These are phyloP conservation scores for Escallonia rubra DNA, from an alignment of 129 eudicot species.

Conservation along the genomic window DNA sequence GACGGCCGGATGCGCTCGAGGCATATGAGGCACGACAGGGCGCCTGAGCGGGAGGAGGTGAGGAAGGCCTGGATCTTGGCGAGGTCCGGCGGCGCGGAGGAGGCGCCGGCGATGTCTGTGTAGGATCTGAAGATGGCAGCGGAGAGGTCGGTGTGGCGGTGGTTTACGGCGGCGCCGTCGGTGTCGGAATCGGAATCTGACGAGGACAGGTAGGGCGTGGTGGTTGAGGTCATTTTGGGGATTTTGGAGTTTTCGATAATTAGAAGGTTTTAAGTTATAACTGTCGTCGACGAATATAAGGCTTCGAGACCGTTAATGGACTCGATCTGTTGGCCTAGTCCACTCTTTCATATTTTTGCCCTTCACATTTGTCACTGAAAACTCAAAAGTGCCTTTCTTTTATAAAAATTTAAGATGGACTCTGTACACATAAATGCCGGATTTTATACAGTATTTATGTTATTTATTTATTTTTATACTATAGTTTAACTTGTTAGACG, in stretches of 20 bases:
- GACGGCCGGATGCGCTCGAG: constrained; percentile 81
- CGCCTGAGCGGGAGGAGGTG: constrained; percentile 80
- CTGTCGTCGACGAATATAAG: no score
- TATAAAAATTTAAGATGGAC: no score
- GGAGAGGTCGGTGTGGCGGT: constrained; percentile 71
- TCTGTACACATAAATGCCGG: no score
- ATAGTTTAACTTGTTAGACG: no score
- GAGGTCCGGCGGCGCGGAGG: constrained; percentile 39
- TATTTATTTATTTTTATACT: no score
- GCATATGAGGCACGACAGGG: constrained; percentile 97
- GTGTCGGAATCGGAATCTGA: constrained; percentile 58
- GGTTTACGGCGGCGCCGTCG: constrained; percentile 33
- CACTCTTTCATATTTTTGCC: no score
- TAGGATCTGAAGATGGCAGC: constrained; percentile 78
- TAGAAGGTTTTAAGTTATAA: no score
- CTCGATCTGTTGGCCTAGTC: no score
- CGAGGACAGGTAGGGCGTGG: constrained; percentile 24
- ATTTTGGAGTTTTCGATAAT: background rate
- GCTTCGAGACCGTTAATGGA: no score
- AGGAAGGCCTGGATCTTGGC: constrained; percentile 85
- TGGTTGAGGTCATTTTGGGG: constrained; percentile 39
- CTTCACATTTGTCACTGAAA: no score
- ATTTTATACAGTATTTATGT: no score
- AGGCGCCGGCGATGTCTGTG: constrained; percentile 43
- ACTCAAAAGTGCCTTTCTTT: no score